These are phyloP conservation scores for Cutaneotrichosporon spelunceum DNA, from an alignment of 1,284 basidiomycete genomes.

Conservation along the genomic window DNA sequence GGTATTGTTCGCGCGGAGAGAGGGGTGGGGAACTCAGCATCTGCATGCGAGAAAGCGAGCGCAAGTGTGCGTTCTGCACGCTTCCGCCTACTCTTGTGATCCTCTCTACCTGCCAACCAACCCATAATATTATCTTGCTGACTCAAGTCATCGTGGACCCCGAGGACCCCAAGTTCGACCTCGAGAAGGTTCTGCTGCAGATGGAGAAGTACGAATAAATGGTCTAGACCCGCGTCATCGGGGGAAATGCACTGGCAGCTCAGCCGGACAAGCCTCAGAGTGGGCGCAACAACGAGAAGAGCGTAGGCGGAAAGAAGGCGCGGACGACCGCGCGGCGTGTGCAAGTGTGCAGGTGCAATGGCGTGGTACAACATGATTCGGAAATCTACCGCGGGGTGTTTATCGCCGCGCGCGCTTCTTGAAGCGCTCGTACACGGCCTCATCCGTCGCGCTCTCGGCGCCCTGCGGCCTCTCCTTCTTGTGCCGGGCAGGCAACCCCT, in stretches of 20 bases:
- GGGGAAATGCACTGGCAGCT: constrained; percentile 20
- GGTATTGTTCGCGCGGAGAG: no score
- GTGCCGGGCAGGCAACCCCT: constrained; percentile 61
- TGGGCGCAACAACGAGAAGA: no score
- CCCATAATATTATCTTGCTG: neutral
- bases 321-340: neutral
- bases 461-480: constrained; percentile 50
- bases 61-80: no score
- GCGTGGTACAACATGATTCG: constrained; percentile 9
- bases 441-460: constrained; percentile 80
- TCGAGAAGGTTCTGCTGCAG: constrained; percentile 77
- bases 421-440: constrained; percentile 64
- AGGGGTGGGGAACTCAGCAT: no score
- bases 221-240: constrained; percentile 15
- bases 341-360: constrained; percentile 1
- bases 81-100: neutral
- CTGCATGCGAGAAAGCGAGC: neutral
- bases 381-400: neutral
- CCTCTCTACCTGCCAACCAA: neutral
- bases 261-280: neutral
- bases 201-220: constrained; percentile 43
- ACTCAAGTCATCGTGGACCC: constrained; percentile 79
- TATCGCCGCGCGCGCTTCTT: constrained; percentile 38
- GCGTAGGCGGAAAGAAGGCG: no score
- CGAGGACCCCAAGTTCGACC: constrained; percentile 91